Evolutionary conservation across 1,284 basidiomycete species (phyloP).

Genomic region (Cutaneotrichosporon sp.): DNA sequence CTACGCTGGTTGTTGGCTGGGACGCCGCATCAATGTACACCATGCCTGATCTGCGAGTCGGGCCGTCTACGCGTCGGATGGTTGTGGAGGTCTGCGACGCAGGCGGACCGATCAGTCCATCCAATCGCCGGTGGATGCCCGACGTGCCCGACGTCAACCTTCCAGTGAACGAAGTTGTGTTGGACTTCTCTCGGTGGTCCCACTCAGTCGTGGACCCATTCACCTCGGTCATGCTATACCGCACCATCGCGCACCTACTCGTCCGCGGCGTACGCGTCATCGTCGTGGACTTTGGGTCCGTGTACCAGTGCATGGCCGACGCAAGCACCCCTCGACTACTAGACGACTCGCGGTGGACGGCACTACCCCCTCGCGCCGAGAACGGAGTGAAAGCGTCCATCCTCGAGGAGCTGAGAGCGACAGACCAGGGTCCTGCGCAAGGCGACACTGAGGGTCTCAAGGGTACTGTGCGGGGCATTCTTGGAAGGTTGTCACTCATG

Average conservation of each 20-base stretch:
- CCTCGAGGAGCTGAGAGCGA: too few species aligned
- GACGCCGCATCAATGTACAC: neutral
- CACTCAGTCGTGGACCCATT: neutral
- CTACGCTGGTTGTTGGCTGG: neutral
- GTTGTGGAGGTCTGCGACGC: neutral
- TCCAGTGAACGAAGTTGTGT: neutral
- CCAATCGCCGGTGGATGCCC: neutral
- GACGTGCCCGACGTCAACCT: neutral
- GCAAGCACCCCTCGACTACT: too few species aligned
- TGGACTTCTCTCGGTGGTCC: neutral
- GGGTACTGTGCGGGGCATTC: too few species aligned
- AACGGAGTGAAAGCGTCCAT: too few species aligned
- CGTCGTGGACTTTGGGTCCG: neutral
- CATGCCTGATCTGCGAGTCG: neutral
- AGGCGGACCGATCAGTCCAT: neutral
- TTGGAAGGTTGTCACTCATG: too few species aligned
- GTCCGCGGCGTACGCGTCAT: neutral
- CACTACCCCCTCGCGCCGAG: too few species aligned
- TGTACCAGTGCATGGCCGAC: neutral
- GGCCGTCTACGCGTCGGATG: neutral
- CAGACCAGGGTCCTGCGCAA: too few species aligned
- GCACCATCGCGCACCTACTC: neutral
- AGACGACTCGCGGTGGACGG: too few species aligned
- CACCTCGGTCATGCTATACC: neutral
- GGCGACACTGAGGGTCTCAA: too few species aligned